Base-by-base conservation (phyloP, 2,329 filamentous ascomycete species). In the Tolypocladium sp. region DNA sequence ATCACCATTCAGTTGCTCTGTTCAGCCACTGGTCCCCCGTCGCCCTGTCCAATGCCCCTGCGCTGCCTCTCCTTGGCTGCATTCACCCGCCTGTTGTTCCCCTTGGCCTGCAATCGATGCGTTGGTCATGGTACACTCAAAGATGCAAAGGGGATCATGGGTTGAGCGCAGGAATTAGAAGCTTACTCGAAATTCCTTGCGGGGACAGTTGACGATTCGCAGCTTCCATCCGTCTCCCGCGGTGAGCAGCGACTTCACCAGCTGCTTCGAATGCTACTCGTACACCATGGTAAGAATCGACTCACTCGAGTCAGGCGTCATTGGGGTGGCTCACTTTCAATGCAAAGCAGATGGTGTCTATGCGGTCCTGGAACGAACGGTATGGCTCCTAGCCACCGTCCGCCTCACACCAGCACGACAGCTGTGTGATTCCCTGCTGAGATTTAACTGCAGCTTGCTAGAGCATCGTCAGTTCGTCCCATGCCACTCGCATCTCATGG, bases 371-470 rank as follows among this genome's bases (percentile, higher is more conserved):
- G 54, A 70, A 65, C 44, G 64, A 62, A 46, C 53, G 41, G 58
- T 67, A 68, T 59, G 66, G 63, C 63, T 70, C 69, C 69, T 67
- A 71, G 30, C 63, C 63, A 55, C 68, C 67, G 51, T 70, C 67
- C 55, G 65, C 63, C 59, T 60, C 64, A 58, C 65, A 69, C 67
- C 67, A 70, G 56, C 58, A 58, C 53, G 64, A 60, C 57, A 67
- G 59, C 41, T 63, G 64, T 5, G 65, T 63, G 22, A 59, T 55
- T n/a, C 68, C 69, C 49, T 67, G 65, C 58, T 71, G 68, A 7
- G 68, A 65, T 15, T 60, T n/a, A 7, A 68, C 57, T 13, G 68
- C 66, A 41, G 63, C 57, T 54, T 63, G 53, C 62, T 66, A 30
- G 12, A 22, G 10, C 20, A 22, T 2, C 35, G 49, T 57, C 49